phyloP scores from a whole-genome alignment of 257 asterid species.

The Penstemon newberryi region DNA sequence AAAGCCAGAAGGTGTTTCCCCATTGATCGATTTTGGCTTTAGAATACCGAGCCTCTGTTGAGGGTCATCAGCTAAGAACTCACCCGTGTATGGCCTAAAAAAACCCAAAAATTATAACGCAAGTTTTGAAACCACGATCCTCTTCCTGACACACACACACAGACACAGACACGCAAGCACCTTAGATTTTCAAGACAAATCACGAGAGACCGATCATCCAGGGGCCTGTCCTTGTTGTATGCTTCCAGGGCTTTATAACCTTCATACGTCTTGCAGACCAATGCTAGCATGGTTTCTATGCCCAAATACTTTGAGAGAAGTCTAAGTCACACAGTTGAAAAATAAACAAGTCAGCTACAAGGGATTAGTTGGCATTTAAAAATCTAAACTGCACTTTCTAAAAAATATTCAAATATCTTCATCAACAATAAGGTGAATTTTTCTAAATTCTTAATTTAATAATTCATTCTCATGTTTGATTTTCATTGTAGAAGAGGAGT shows the following conservation, averaged over 20 bases:
- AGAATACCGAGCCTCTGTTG: conserved; percentile 68
- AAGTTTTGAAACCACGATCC: background rate
- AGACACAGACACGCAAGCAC: conserved; percentile 28
- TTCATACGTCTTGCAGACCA: conserved; percentile 71
- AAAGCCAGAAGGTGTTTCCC: conserved; percentile 74
- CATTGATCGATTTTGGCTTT: conserved; percentile 62
- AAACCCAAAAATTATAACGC: conserved; percentile 21
- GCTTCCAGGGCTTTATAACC: conserved; percentile 68
- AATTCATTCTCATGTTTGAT: too few species aligned
- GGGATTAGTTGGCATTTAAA: conserved; percentile 11
- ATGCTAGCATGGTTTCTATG: conserved; percentile 68
- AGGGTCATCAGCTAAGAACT: conserved; percentile 66
- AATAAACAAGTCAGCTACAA: conserved; percentile 30
- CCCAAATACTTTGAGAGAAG: conserved; percentile 76
- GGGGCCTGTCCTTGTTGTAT: conserved; percentile 50
- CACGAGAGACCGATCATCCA: conserved; percentile 53
- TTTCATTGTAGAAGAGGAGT: too few species aligned
- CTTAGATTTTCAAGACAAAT: conserved; percentile 73
- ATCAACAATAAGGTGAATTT: conserved; percentile 11
- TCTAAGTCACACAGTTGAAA: conserved; percentile 46
- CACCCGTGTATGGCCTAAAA: conserved; percentile 68
- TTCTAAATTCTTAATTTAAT: background rate
- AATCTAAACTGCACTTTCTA: conserved; percentile 22
- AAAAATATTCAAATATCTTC: conserved; percentile 14
- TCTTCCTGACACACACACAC: too few species aligned